These are phyloP conservation scores for Ophiorrhiza pumila DNA, from an alignment of 257 asterid genomes.

Conservation along the genomic window DNA sequence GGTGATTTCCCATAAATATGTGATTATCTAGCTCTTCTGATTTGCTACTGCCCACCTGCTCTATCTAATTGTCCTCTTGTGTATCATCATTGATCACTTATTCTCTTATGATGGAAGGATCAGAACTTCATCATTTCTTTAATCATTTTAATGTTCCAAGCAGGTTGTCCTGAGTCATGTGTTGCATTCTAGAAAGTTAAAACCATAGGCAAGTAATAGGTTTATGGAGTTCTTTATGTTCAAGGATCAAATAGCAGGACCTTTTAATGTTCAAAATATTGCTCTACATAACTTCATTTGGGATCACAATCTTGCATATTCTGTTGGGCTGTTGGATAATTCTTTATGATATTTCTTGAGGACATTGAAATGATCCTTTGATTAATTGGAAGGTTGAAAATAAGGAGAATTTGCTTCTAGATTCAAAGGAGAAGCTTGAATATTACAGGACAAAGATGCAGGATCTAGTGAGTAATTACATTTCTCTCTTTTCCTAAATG, in stretches of 20 bases:
- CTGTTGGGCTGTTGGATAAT: slow-evolving; percentile 11
- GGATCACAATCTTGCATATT: slow-evolving; percentile 17
- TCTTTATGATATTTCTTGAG: slow-evolving; percentile 6
- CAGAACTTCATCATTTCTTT: neutral
- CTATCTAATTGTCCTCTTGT: neutral
- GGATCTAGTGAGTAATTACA: slow-evolving; percentile 76
- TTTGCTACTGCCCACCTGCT: neutral
- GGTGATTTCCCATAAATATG: no score
- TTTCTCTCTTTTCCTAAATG: slow-evolving; percentile 5
- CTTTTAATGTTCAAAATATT: neutral
- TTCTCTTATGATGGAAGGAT: neutral
- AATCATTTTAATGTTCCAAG: neutral
- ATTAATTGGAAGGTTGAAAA: slow-evolving; percentile 55
- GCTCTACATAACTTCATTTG: neutral
- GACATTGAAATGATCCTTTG: slow-evolving; percentile 27
- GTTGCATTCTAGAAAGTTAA: neutral
- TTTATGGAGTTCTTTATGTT: neutral
- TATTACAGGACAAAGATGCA: slow-evolving; percentile 93
- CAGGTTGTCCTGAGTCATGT: neutral
- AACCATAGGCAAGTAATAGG: neutral
- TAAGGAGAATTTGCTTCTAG: slow-evolving; percentile 72
- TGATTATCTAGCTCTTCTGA: neutral
- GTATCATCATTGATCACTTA: neutral
- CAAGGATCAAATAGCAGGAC: slow-evolving; percentile 2
- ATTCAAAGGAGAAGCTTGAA: slow-evolving; percentile 93